Evolutionary conservation across 768 basidiomycete species (phyloP).

Genomic region (Pisolithus sp.): DNA sequence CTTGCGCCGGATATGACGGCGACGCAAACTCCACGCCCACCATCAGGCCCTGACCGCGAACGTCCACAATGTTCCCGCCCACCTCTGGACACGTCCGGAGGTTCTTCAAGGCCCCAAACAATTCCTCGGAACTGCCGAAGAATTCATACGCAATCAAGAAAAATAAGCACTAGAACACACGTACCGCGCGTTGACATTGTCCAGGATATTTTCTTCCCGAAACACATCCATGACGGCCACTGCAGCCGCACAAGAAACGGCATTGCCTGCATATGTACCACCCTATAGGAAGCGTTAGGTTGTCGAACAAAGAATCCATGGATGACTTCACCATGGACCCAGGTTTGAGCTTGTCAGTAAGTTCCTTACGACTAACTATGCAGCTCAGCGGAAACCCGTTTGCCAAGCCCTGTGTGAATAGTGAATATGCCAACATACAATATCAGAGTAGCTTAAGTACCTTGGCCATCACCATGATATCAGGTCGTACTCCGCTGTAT

Average conservation of each 20-base stretch:
- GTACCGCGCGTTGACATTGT: slow-evolving; percentile 71
- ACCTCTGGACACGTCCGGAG: slow-evolving; percentile 51
- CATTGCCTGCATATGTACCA: slow-evolving; percentile 89
- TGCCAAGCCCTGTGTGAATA: slow-evolving; percentile 54
- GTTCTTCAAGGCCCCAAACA: slow-evolving; percentile 54
- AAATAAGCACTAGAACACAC: slow-evolving; percentile 7
- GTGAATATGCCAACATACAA: slow-evolving; percentile 4
- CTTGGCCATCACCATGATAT: slow-evolving; percentile 88
- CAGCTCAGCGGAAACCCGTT: slow-evolving; percentile 94
- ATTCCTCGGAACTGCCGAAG: slow-evolving; percentile 55
- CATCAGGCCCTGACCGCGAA: slow-evolving; percentile 90
- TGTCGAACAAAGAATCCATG: not conserved
- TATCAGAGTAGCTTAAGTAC: slow-evolving; percentile 25
- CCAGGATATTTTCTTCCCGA: slow-evolving; percentile 71
- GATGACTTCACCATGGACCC: slow-evolving; percentile 62
- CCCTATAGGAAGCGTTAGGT: slow-evolving; percentile 39
- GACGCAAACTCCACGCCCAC: slow-evolving; percentile 74
- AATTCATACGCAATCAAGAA: not conserved
- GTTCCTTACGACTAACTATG: slow-evolving; percentile 70
- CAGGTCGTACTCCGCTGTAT: slow-evolving; percentile 79
- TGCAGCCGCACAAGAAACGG: slow-evolving; percentile 88
- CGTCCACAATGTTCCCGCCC: slow-evolving; percentile 63
- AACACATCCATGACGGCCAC: slow-evolving; percentile 76
- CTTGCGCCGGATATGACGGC: slow-evolving; percentile 48
- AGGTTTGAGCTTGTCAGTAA: slow-evolving; percentile 72